Base-by-base conservation (phyloP, 106 monocot species). In the Dendrobium huoshanense region DNA sequence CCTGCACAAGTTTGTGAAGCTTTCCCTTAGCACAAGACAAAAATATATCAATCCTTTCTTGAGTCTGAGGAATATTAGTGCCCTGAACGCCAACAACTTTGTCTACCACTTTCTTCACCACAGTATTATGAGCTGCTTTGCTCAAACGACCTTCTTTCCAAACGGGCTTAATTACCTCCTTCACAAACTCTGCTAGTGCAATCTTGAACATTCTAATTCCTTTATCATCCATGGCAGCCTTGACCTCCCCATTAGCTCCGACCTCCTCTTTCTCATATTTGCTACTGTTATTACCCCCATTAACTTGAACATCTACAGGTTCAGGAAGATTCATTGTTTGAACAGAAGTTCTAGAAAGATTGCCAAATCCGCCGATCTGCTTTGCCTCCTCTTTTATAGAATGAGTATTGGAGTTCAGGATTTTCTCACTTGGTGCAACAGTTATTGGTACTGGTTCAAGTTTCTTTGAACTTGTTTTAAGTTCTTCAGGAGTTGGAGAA, bases 81-180 rank as follows among this genome's bases (percentile, higher is more conserved):
- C 79, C 61, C 75, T 85, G n/a, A 43, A 81, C 56, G 74, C 67
- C 43, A 24, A 79, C 72, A 11, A 92, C 92, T 75, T 92, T 92
- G 18, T 92, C 90, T 10, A 90, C 90, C 18, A 84, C 80, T 77
- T 87, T 92, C 78, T 92, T 92, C 47, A 90, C 89, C 22, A 92
- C 86, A 29, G 77, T 88, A 11, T 85, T 92, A 76, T 88, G 86
- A 55, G 86, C 82, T 78, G 87, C 92, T 81, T 82, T 86, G 54
- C 84, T 92, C 83, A 92, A 73, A 17, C 79, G 79, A 0, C 90
- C 92, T 74, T 88, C 88, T 79, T 86, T 86, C 92, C 92, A 92
- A 1, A 40, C 61, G 2, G 88, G 90, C 77, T 79, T 87, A 37
- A 90, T 13, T 17, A 86, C 44, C 44, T 90, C 83, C 84, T 92